These are phyloP conservation scores for Phialophora chinensis DNA, from an alignment of 2,329 filamentous ascomycete genomes.

Conservation along the genomic window DNA sequence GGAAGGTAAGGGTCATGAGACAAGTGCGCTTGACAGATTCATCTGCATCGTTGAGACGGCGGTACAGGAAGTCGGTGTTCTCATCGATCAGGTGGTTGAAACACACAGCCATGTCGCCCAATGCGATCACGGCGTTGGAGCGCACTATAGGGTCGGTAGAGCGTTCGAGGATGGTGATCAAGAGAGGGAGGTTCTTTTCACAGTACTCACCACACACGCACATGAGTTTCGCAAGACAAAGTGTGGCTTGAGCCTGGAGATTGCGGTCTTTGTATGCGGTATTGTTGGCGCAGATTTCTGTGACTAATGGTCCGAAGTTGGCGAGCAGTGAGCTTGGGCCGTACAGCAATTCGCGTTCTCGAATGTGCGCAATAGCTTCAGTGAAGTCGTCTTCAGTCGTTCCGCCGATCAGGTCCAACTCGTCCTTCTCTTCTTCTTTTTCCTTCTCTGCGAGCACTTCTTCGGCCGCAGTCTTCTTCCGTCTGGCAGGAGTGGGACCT, in stretches of 20 bases:
- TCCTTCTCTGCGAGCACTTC: constrained; percentile 50
- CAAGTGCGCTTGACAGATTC: constrained; percentile 94
- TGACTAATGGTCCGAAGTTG: constrained; percentile 87
- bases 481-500: constrained; percentile 50
- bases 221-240: constrained; percentile 98
- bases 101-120: constrained; percentile 98
- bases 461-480: constrained; percentile 55
- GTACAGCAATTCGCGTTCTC: constrained; percentile 82
- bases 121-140: constrained; percentile 93
- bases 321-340: constrained; percentile 83
- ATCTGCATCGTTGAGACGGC: constrained; percentile 86
- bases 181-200: constrained; percentile 85
- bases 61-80: constrained; percentile 97
- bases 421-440: constrained; percentile 73
- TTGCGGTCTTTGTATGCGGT: constrained; percentile 88
- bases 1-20: constrained; percentile 96
- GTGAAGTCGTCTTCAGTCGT: constrained; percentile 95
- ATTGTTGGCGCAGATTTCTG: constrained; percentile 93
- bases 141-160: constrained; percentile 90
- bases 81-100: constrained; percentile 99
- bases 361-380: constrained; percentile 82
- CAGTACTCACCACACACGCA: constrained; percentile 97
- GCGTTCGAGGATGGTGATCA: constrained; percentile 97
- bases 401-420: constrained; percentile 93
- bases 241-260: constrained; percentile 87